phyloP scores from a whole-genome alignment of 768 basidiomycete genomes.

The Brasilioporus rufonigricans region DNA sequence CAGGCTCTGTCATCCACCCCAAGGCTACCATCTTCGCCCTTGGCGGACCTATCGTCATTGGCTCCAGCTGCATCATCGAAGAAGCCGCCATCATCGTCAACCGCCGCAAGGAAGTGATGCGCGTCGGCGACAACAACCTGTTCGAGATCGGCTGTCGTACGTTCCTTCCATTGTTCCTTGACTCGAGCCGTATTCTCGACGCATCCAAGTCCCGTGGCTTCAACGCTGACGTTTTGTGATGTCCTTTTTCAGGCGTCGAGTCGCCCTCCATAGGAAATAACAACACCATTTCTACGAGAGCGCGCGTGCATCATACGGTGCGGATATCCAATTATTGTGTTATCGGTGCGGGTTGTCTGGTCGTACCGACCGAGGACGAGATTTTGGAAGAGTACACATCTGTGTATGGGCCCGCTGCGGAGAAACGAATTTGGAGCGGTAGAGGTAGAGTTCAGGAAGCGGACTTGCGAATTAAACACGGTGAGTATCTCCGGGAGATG shows the following conservation, averaged over 20 bases:
- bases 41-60: conserved; percentile 88
- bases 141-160: conserved; percentile 93
- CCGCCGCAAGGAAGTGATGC: conserved; percentile 85
- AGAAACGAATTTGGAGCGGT: conserved; percentile 82
- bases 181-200: no score
- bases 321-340: conserved; percentile 78
- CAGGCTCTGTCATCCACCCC: conserved; percentile 90
- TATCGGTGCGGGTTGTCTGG: conserved; percentile 75
- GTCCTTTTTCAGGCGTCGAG: conserved; percentile 67
- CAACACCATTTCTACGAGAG: conserved; percentile 85
- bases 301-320: conserved; percentile 81
- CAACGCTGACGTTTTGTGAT: no score
- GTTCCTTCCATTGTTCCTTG: conserved; percentile 32
- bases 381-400: conserved; percentile 79
- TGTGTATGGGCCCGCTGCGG: conserved; percentile 73
- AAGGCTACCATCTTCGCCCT: conserved; percentile 93
- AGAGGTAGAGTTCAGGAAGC: conserved; percentile 79
- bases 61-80: conserved; percentile 85
- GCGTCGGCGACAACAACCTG: conserved; percentile 89
- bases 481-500: conserved; percentile 91
- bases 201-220: background rate
- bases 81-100: conserved; percentile 91
- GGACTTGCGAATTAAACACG: conserved; percentile 82
- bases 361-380: conserved; percentile 79
- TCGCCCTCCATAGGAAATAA: conserved; percentile 77